Percentiles rank a stretch among this genome's conserved stretches.
phyloP scores from a whole-genome alignment of 352 stramenopile species.

The Peronospora destructor region DNA sequence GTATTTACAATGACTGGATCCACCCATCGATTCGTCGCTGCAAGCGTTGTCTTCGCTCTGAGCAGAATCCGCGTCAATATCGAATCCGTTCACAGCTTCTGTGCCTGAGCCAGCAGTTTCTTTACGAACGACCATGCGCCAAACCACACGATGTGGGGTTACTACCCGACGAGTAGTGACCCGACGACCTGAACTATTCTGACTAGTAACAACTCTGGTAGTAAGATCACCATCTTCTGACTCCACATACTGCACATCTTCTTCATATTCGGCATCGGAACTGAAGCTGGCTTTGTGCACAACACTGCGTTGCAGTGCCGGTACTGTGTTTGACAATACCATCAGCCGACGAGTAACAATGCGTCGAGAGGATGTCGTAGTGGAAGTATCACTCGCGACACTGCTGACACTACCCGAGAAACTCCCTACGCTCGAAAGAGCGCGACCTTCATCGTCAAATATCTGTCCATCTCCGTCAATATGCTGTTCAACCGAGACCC shows the following conservation, averaged over 20 bases:
- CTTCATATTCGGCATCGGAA: conserved; percentile 18
- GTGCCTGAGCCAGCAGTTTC: conserved; percentile 1
- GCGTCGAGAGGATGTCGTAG: conserved; percentile 11
- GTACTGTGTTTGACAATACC: conserved; percentile 2
- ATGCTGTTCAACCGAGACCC: conserved; percentile 11
- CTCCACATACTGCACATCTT: conserved; percentile 12
- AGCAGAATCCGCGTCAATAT: conserved; percentile 14
- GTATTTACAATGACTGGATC: conserved; percentile 7
- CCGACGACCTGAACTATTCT: conserved; percentile 8
- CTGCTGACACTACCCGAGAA: conserved; percentile 21
- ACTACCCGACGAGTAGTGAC: conserved; percentile 27
- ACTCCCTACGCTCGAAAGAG: conserved; percentile 10
- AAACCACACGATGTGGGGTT: conserved; percentile 22
- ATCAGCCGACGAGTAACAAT: conserved; percentile 24
- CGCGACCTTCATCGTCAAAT: conserved; percentile 4
- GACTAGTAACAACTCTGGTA: conserved; percentile 5
- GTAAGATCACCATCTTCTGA: conserved; percentile 1
- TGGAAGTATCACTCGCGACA: conserved; percentile 20
- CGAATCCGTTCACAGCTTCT: conserved; percentile 11
- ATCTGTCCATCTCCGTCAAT: conserved; percentile 14
- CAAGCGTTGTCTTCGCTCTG: conserved; percentile 17
- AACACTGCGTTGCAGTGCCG: conserved; percentile 7
- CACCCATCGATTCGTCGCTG: conserved; percentile 15
- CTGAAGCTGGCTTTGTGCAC: conserved; percentile 14
- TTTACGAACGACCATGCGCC: conserved; percentile 19